Evolutionary conservation across 164 flowering plant species (phyloP).

Genomic region (Stephania japonica): DNA sequence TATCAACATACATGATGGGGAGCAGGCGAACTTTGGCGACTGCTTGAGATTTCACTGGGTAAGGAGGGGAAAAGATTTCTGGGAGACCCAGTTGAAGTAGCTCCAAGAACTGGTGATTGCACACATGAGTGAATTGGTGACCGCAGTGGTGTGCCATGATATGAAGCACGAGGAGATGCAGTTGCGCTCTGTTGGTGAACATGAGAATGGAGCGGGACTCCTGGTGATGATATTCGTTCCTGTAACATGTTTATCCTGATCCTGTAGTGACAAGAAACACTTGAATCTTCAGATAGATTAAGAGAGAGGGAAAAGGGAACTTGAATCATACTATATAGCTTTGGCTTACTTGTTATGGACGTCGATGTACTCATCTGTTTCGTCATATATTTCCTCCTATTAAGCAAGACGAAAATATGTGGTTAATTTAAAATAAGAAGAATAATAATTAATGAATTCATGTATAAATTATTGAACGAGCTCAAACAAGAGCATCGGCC

Average conservation of each 20-base stretch:
- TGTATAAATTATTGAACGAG: not conserved
- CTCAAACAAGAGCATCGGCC: not conserved
- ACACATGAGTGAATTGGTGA: slow-evolving; percentile 39
- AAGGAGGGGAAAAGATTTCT: slow-evolving; percentile 22
- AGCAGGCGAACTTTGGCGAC: slow-evolving; percentile 21
- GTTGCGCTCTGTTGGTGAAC: slow-evolving; percentile 22
- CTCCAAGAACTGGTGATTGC: slow-evolving; percentile 29
- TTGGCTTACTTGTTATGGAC: slow-evolving; percentile 47
- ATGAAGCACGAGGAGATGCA: slow-evolving; percentile 39
- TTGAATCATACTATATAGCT: not conserved
- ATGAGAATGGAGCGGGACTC: slow-evolving; percentile 17
- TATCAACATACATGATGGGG: slow-evolving; percentile 23
- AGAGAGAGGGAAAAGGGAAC: not conserved
- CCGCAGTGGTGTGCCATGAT: slow-evolving; percentile 28
- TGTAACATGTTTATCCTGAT: slow-evolving; percentile 26
- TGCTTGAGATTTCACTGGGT: slow-evolving; percentile 14
- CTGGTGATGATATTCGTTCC: slow-evolving; percentile 25
- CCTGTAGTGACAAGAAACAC: slow-evolving; percentile 12
- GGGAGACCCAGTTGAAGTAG: slow-evolving; percentile 32
- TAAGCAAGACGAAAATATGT: slow-evolving; percentile 12
- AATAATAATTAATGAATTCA: not conserved
- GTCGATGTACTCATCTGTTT: slow-evolving; percentile 61
- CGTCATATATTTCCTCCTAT: slow-evolving; percentile 64
- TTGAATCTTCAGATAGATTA: not conserved
- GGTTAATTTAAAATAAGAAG: not conserved